Percentiles rank a stretch among this genome's conserved stretches.
These are phyloP conservation scores for Suaeda aralocaspica DNA, from an alignment of 148 eudicot species.

Conservation along the genomic window DNA sequence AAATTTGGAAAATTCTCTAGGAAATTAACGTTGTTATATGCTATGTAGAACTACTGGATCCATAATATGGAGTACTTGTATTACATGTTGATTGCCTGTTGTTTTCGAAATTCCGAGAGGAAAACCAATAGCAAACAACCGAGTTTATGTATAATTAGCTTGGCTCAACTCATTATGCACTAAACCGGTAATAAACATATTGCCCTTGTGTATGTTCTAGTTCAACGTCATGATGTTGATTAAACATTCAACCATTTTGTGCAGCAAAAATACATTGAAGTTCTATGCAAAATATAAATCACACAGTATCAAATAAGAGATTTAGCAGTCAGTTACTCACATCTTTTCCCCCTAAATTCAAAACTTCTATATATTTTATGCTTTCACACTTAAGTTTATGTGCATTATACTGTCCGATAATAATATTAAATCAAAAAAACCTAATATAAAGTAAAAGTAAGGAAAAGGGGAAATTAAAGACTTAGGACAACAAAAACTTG, in stretches of 20 bases:
- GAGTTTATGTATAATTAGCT: too few relatives aligned
- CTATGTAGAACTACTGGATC: too few relatives aligned
- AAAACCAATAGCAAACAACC: too few relatives aligned
- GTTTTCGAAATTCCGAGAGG: too few relatives aligned
- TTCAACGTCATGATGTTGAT: too few relatives aligned
- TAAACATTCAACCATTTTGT: not conserved
- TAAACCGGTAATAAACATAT: too few relatives aligned
- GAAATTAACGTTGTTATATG: too few relatives aligned
- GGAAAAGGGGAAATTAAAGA: not conserved
- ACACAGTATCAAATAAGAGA: slow-evolving; percentile 4
- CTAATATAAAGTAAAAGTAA: not conserved
- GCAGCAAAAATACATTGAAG: not conserved
- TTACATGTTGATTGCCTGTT: too few relatives aligned
- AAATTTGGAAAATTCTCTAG: too few relatives aligned
- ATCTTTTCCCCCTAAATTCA: not conserved
- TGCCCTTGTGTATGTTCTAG: too few relatives aligned
- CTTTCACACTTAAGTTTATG: not conserved
- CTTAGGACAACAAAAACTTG: not conserved
- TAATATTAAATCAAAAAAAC: not conserved
- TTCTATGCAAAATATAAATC: not conserved
- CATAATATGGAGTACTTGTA: too few relatives aligned
- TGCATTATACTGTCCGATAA: not conserved
- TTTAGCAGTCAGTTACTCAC: not conserved
- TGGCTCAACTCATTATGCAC: too few relatives aligned
- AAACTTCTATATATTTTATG: slow-evolving; percentile 1